Percentiles rank a stretch among this genome's conserved stretches.
These are phyloP conservation scores for Galerina sulciceps DNA, from an alignment of 768 basidiomycete species.

Conservation along the genomic window DNA sequence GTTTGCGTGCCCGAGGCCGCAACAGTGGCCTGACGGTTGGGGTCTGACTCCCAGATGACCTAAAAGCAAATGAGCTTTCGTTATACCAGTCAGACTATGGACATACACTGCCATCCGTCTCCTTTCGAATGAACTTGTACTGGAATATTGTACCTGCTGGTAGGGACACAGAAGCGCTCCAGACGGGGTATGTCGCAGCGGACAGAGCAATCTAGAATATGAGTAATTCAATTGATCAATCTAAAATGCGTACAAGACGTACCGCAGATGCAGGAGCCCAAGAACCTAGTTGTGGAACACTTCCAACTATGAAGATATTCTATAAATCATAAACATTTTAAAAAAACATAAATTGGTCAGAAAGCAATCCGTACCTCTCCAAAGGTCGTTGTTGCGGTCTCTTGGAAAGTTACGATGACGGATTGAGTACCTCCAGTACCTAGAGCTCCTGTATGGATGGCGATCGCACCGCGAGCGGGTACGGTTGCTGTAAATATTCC, in stretches of 20 bases:
- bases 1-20: constrained; percentile 36
- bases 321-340: constrained; percentile 22
- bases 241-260: too few species aligned
- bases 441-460: constrained; percentile 53
- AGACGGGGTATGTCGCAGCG: constrained; percentile 55
- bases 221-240: neutral
- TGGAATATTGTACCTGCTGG: constrained; percentile 54
- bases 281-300: constrained; percentile 54
- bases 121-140: constrained; percentile 67
- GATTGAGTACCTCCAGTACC: constrained; percentile 30
- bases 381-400: constrained; percentile 57
- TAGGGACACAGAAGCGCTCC: constrained; percentile 54
- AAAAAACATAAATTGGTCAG: too few species aligned
- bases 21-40: constrained; percentile 54
- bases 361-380: too few species aligned
- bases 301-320: constrained; percentile 67
- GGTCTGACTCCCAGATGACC: constrained; percentile 68
- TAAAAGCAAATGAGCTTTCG: constrained; percentile 17
- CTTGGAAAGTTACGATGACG: constrained; percentile 53
- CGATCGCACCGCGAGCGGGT: constrained; percentile 54
- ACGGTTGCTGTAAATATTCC: constrained; percentile 57
- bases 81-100: neutral
- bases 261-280: constrained; percentile 55
- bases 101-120: constrained; percentile 24
- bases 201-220: constrained; percentile 48